Evolutionary conservation across 768 basidiomycete genomes (phyloP).

Genomic region (Mycena galopus): DNA sequence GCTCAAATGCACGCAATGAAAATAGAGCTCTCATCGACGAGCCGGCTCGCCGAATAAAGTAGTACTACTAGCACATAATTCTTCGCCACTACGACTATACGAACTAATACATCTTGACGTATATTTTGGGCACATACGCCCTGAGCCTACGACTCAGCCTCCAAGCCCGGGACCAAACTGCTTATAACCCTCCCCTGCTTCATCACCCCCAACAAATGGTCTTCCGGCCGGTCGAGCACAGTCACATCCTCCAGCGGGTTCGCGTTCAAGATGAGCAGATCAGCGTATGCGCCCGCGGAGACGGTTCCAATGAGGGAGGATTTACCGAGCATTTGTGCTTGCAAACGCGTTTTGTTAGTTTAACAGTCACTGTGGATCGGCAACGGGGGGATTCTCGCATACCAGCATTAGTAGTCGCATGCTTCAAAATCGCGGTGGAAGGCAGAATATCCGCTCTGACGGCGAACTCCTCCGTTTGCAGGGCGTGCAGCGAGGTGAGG

Average conservation of each 20-base stretch:
- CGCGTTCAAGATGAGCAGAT: constrained; percentile 53
- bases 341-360: too few relatives aligned
- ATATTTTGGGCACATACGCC: too few relatives aligned
- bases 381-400: background rate
- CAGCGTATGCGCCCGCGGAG: constrained; percentile 52
- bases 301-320: constrained; percentile 52
- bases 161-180: constrained; percentile 40
- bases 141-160: constrained; percentile 20
- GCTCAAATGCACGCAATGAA: too few relatives aligned
- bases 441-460: constrained; percentile 52
- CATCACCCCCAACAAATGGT: constrained; percentile 51
- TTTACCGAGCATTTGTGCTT: constrained; percentile 52
- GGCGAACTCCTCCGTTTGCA: constrained; percentile 58
- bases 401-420: constrained; percentile 58
- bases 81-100: too few relatives aligned
- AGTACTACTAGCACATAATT: too few relatives aligned
- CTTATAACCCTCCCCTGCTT: constrained; percentile 50
- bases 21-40: too few relatives aligned
- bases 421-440: constrained; percentile 50
- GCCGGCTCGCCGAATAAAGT: too few relatives aligned
- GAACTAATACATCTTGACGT: too few relatives aligned
- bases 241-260: constrained; percentile 59
- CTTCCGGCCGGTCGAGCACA: constrained; percentile 56
- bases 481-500: constrained; percentile 59
- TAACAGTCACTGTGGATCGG: too few relatives aligned